Evolutionary conservation across 2,329 filamentous ascomycete genomes (phyloP), one percentile per base, ranked within the genome.

Genomic region (Stachybotrys echinatus): DNA sequence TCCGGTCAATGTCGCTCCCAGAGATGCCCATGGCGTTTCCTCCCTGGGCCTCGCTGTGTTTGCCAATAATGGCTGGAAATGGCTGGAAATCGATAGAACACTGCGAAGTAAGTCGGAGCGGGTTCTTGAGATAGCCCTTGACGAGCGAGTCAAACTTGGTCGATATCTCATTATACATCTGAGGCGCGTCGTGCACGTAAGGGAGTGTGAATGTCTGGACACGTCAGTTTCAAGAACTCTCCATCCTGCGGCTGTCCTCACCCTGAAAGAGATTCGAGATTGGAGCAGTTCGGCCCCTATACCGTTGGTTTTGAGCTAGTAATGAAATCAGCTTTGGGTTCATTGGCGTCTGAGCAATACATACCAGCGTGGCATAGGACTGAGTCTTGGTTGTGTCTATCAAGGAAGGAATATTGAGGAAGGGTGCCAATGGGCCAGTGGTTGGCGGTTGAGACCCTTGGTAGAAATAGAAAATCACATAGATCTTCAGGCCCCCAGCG

Each of bases 381-480:
- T 64, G 60, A 17, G 51, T 59, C 21, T 47, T 55, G 0, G 61
- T 63, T 6, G 48, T 20, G 48, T 61, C 61, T 0, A 57, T 19
- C 3, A 58, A 47, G 2, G 60, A 48, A 0, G 54, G 47, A 21
- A 70, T 62, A 2, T 61, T 59, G 20, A 69, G 48, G 38, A 69
- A 66, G 22, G 64, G 55, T 12, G 62, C 62, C n/a, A 69, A 64
- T 1, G 52, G 59, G 49, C 8, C 60, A 44, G 20, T 54, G 8
- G 53, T 62, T 8, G 69, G 68, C 3, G 62, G 64, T 12, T 49
- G 55, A 4, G 62, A 56, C 1, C 60, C 65, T 20, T 65, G 57
- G 48, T 69, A 69, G 54, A 67, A 69, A 52, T 62, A 65, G 52
- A 65, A 69, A 7, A 68, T 47, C 19, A 64, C 49, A n/a, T n/a